Conservation (phyloP, 345 rosid genomes). For the Carallia pectinifolia region DNA sequence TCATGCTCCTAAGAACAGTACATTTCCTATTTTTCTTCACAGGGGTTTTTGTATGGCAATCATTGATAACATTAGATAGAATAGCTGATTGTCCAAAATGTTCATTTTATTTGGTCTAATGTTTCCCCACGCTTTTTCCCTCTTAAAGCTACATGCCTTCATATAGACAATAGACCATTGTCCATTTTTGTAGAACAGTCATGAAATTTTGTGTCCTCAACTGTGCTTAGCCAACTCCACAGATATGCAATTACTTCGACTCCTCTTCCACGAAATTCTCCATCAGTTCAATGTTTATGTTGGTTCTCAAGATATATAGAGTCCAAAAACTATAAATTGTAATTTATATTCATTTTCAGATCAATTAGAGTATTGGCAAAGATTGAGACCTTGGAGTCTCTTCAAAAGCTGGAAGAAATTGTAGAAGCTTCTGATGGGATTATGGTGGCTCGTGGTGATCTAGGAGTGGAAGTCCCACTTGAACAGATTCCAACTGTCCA, state of each 20-base stretch:
- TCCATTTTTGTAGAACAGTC: too few species aligned
- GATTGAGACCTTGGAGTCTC: slow-evolving; percentile 67
- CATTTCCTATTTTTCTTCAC: too few species aligned
- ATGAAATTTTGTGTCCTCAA: too few species aligned
- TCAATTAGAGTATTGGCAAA: slow-evolving; percentile 60
- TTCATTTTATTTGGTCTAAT: too few species aligned
- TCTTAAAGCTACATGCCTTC: too few species aligned
- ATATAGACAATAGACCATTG: too few species aligned
- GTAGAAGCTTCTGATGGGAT: slow-evolving; percentile 68
- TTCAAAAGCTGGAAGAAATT: slow-evolving; percentile 57
- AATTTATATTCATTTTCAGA: slow-evolving; percentile 30
- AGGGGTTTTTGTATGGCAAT: too few species aligned
- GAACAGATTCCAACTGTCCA: slow-evolving; percentile 73
- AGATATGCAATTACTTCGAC: neutral
- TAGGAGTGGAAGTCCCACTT: slow-evolving; percentile 71
- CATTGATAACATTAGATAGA: too few species aligned
- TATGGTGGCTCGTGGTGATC: slow-evolving; percentile 79
- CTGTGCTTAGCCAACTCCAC: neutral
- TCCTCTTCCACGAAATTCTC: neutral
- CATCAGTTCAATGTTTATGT: neutral
- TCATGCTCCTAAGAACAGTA: too few species aligned
- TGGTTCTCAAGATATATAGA: neutral
- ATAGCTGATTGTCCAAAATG: too few species aligned
- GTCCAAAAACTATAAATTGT: neutral
- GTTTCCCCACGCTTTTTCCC: too few species aligned